Conservation (phyloP, 345 rosid genomes). For the Microcos paniculata region DNA sequence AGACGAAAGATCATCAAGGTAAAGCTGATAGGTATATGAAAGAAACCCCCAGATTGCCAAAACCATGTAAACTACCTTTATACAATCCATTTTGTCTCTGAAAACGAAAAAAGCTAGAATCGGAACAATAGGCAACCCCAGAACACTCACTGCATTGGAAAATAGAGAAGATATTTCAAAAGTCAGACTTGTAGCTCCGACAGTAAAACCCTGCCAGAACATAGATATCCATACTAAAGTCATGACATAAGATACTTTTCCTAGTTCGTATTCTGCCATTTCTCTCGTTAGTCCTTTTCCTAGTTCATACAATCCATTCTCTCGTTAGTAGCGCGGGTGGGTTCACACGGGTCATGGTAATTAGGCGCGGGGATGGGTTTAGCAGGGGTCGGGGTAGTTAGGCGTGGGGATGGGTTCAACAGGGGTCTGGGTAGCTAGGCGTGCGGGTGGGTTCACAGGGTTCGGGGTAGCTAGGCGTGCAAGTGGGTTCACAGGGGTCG, state of each 20-base stretch:
- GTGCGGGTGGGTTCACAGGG: too few relatives aligned
- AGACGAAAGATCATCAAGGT: slow-evolving; percentile 36
- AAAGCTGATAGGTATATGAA: slow-evolving; percentile 58
- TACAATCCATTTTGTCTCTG: slow-evolving; percentile 49
- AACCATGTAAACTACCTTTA: slow-evolving; percentile 50
- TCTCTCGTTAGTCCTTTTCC: slow-evolving; percentile 32
- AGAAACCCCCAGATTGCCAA: slow-evolving; percentile 62
- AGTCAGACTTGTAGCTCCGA: slow-evolving; percentile 50
- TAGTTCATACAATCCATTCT: too few relatives aligned
- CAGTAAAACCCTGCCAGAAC: slow-evolving; percentile 41
- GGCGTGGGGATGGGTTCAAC: too few relatives aligned
- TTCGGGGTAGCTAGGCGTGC: too few relatives aligned
- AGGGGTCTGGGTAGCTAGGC: too few relatives aligned
- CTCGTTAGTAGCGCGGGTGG: slow-evolving; percentile 55
- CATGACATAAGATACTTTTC: slow-evolving; percentile 49
- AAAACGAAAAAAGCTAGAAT: slow-evolving; percentile 50
- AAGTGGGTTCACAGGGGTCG: too few relatives aligned
- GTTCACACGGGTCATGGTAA: slow-evolving; percentile 45
- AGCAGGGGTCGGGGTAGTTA: too few relatives aligned
- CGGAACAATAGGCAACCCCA: slow-evolving; percentile 60
- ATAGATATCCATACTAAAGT: slow-evolving; percentile 42
- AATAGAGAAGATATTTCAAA: slow-evolving; percentile 66
- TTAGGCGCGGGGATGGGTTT: too few relatives aligned
- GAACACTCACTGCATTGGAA: slow-evolving; percentile 39
- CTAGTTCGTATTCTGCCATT: slow-evolving; percentile 45